Base-by-base conservation (phyloP, 345 rosid species). In the Hevea brasiliensis region DNA sequence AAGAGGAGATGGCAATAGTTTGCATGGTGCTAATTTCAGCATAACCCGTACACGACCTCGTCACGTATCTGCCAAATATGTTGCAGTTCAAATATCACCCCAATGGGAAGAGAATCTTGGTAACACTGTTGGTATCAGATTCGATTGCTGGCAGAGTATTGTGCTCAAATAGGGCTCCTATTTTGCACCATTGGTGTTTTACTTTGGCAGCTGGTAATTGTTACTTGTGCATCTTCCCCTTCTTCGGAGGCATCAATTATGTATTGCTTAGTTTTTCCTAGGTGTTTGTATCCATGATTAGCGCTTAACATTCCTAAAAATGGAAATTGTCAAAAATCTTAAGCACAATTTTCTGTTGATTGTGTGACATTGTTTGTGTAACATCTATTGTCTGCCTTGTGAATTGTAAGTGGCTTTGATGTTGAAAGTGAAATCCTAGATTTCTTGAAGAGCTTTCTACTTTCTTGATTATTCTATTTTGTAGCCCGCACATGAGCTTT, bases 31-130 rank as follows among this genome's bases (percentile, higher is more conserved):
- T 77, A 78, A 88, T 62, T 94, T 95, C 88, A 92, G 76, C 82
- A 92, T 94, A 64, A 83, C 92, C 57, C 92, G 98, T 82, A 94
- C 98, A 41, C 98, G 92, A 79, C 98, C 98, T 50, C 94, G 98
- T 58, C 95, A 96, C 67, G 86, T 94, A 79, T 94, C 98, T 58
- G 96, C 98, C 67, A 89, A 92, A 70, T 94, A 98, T 71, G 97
- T 94, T 77, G 93, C 98, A 70, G 87, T 92, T 61, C 97, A 96
- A 72, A 87, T 94, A 80, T 87, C 98, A 70, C 83, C 94, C 48
- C 98, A 94, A 85, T 89, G 98, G 76, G 98, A 98, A 40, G 98
- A 94, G 80, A 78, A 72, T 76, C 83, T 92, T 62, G 98, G 98
- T 65, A 92, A 87, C 83, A 87, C 92, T 57, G 90, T 94, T 75